Base-by-base conservation (phyloP, 805 yeast genomes). In the Cyberlindnera sargentensis region DNA sequence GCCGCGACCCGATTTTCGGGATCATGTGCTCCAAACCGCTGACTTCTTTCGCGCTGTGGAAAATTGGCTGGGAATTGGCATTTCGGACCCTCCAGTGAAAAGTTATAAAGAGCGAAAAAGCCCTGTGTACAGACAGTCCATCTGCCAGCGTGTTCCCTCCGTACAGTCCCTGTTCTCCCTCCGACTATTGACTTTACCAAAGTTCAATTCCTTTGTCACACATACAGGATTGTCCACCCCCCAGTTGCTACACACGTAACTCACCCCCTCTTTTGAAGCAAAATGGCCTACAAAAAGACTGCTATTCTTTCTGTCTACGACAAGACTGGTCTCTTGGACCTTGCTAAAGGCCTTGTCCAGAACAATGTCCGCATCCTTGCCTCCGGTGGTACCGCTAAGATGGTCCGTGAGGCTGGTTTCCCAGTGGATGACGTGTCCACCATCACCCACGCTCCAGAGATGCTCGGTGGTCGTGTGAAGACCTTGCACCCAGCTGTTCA, bases 401-500 rank as follows among this genome's bases (percentile, higher is more conserved):
- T 93, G 73, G 81, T 93, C 45, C 83, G 96, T 64, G 99, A 90
- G 67, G 95, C 97, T 44, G 98, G 98, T 9, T 91, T 93, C 80
- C 91, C 95, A 37, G 98, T 93, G 15, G 96, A 91, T 53, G 99
- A 93, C 61, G 96, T 93, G 34, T 82, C 95, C 34, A 65, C 93
- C 47, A 88, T 93, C 64, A 93, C 99, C 32, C 96, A 93, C 62
- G 98, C 98, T 34, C 99, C 99, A 42, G 99, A 93, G 69, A 93
- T 93, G 96, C 75, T 93, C 55, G 96, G 97, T 50, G 99, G 99
- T 52, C 80, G 99, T 70, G 99, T 93, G 57, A 93, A 93, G 73
- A 93, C 99, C 47, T 75, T 93, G 58, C 99, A 93, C 65, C 99
- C 99, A 34, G 99, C 98, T 29, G 96, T 93, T 49, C 99, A 93